phyloP scores from a whole-genome alignment of 1,284 basidiomycete species.

The Ganoderma sp. region DNA sequence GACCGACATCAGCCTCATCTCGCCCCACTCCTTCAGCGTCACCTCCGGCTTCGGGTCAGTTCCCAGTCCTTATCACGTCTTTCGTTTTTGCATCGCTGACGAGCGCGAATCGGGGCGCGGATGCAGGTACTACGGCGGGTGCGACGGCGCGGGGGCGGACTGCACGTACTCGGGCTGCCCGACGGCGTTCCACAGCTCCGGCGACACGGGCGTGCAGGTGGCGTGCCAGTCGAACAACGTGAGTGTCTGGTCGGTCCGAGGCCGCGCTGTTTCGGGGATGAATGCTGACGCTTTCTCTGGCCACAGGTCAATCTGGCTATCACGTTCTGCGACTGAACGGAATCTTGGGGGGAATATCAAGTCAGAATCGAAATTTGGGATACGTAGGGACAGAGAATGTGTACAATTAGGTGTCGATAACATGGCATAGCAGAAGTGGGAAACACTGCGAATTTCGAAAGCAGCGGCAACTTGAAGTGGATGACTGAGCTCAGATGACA shows the following conservation, averaged over 20 bases:
- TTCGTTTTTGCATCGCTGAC: too few relatives aligned
- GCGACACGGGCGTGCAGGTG: conserved; percentile 51
- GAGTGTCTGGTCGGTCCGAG: not conserved
- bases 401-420: not conserved
- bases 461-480: too few relatives aligned
- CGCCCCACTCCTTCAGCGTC: conserved; percentile 45
- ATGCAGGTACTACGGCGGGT: conserved; percentile 39
- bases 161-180: conserved; percentile 36
- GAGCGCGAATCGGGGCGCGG: not conserved
- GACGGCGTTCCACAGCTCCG: conserved; percentile 47
- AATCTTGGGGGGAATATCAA: not conserved
- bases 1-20: conserved; percentile 51
- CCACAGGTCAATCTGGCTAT: not conserved
- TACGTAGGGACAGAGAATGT: not conserved
- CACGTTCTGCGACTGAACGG: conserved; percentile 1
- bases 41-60: conserved; percentile 39
- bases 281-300: not conserved
- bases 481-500: too few relatives aligned
- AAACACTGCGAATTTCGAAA: too few relatives aligned
- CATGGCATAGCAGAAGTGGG: not conserved
- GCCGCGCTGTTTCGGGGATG: too few relatives aligned
- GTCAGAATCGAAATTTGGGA: not conserved
- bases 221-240: conserved; percentile 43
- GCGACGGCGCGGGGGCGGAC: conserved; percentile 41
- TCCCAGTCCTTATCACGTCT: too few relatives aligned